Evolutionary conservation across 768 basidiomycete genomes (phyloP).

Genomic region (Tylopilus vinaceipallidus): DNA sequence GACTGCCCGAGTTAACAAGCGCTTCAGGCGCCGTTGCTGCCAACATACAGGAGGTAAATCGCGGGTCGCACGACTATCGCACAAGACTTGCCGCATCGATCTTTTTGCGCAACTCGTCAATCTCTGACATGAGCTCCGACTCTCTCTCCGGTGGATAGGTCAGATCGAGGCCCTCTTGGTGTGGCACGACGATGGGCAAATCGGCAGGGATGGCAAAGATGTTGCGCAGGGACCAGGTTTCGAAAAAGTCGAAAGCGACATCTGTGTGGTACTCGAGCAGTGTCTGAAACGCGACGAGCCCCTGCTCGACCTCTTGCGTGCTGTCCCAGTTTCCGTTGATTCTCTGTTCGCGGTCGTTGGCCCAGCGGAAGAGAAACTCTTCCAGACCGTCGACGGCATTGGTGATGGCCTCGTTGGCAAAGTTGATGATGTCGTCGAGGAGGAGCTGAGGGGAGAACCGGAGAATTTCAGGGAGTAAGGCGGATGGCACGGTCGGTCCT

Average conservation of each 20-base stretch:
- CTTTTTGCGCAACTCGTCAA: conserved; percentile 63
- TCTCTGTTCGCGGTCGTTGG: conserved; percentile 55
- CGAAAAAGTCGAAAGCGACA: conserved; percentile 88
- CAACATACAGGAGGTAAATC: conserved; percentile 10
- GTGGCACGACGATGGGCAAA: conserved; percentile 69
- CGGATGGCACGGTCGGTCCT: conserved; percentile 26
- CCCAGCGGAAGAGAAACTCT: conserved; percentile 72
- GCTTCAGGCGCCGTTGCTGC: conserved; percentile 67
- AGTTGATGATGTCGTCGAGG: conserved; percentile 84
- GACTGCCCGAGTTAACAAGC: conserved; percentile 52
- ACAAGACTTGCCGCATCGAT: conserved; percentile 62
- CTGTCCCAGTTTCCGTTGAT: conserved; percentile 51
- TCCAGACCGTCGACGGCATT: conserved; percentile 81
- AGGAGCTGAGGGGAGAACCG: conserved; percentile 83
- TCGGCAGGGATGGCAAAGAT: conserved; percentile 76
- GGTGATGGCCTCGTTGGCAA: conserved; percentile 74
- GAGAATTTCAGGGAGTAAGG: conserved; percentile 50
- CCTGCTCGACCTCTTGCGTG: conserved; percentile 73
- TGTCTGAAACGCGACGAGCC: conserved; percentile 83
- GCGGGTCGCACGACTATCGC: neutral
- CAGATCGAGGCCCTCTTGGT: conserved; percentile 73
- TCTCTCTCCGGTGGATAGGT: conserved; percentile 55
- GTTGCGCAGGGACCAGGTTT: conserved; percentile 86
- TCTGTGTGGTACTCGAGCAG: conserved; percentile 86
- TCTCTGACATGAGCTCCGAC: conserved; percentile 60